Conservation (phyloP, 345 rosid genomes). For the Hibiscus syriacus region DNA sequence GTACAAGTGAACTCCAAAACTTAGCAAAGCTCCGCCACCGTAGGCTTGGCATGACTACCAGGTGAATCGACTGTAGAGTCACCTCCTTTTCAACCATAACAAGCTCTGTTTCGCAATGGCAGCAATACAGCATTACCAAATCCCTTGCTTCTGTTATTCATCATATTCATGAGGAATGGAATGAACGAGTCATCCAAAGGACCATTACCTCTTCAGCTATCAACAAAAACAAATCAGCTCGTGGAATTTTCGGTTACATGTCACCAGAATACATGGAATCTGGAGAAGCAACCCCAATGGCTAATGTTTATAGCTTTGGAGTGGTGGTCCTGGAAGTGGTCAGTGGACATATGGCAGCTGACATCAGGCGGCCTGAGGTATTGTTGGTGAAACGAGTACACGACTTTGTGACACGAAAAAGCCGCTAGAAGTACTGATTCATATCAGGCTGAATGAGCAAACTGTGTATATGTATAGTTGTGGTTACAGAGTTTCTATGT, state of each 20-base stretch:
- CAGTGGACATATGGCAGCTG: conserved; percentile 79
- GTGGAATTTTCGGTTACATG: conserved; percentile 92
- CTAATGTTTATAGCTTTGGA: conserved; percentile 87
- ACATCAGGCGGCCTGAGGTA: conserved; percentile 67
- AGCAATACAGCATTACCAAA: conserved; percentile 46
- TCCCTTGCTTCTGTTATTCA: conserved; percentile 77
- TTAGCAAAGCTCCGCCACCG: conserved; percentile 81
- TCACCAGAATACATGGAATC: conserved; percentile 88
- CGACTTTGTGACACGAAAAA: no score
- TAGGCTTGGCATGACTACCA: conserved; percentile 72
- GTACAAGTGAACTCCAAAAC: conserved; percentile 70
- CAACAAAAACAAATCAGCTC: conserved; percentile 43
- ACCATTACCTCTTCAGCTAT: conserved; percentile 77
- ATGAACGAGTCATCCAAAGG: conserved; percentile 80
- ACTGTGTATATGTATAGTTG: no score
- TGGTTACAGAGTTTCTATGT: no score
- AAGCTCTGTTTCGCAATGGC: conserved; percentile 50
- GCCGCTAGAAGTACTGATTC: no score
- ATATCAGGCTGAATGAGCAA: no score
- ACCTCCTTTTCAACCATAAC: conserved; percentile 54
- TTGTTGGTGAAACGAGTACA: conserved; percentile 52
- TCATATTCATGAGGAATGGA: conserved; percentile 92
- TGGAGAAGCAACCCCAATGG: conserved; percentile 76
- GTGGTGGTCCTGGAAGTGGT: conserved; percentile 76
- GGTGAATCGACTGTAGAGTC: conserved; percentile 55